Evolutionary conservation across 2,329 filamentous ascomycete species (phyloP).

Genomic region (Aspergillus sp.): DNA sequence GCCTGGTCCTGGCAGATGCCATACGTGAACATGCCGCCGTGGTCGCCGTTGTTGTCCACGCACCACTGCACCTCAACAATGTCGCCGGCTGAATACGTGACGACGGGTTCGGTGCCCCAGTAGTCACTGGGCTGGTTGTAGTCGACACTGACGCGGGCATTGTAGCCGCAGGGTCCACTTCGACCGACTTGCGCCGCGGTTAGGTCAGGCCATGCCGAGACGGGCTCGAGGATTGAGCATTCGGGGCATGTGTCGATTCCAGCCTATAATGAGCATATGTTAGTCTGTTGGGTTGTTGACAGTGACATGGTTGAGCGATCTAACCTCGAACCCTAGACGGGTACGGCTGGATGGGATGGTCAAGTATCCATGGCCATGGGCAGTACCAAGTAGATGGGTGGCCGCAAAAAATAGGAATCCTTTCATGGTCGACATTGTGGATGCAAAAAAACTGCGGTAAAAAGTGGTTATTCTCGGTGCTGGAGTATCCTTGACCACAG

Average conservation of each 20-base stretch:
- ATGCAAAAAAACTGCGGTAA: too few relatives aligned
- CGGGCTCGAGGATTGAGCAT: conserved; percentile 60
- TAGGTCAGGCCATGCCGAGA: conserved; percentile 56
- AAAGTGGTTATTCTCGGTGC: too few relatives aligned
- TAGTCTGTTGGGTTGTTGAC: background rate
- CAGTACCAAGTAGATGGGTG: background rate
- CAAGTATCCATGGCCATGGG: conserved; percentile 52
- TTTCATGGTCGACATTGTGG: background rate
- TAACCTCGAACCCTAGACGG: conserved; percentile 50
- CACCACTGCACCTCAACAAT: conserved; percentile 59
- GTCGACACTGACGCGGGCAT: conserved; percentile 58
- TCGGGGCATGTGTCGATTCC: conserved; percentile 58
- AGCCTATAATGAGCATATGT: conserved; percentile 36
- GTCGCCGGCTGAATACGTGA: conserved; percentile 53
- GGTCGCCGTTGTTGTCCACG: conserved; percentile 61
- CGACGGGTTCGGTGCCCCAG: conserved; percentile 53
- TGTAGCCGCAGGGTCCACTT: conserved; percentile 59
- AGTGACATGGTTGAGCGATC: too few relatives aligned
- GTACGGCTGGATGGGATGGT: conserved; percentile 51
- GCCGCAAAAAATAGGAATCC: background rate
- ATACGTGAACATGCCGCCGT: conserved; percentile 62
- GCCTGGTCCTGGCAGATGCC: conserved; percentile 58
- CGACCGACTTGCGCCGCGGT: conserved; percentile 51
- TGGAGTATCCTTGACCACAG: too few relatives aligned
- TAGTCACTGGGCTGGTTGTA: conserved; percentile 54